Evolutionary conservation across 805 yeast genomes (phyloP).

Genomic region (Pichia rugopelliculosa): DNA sequence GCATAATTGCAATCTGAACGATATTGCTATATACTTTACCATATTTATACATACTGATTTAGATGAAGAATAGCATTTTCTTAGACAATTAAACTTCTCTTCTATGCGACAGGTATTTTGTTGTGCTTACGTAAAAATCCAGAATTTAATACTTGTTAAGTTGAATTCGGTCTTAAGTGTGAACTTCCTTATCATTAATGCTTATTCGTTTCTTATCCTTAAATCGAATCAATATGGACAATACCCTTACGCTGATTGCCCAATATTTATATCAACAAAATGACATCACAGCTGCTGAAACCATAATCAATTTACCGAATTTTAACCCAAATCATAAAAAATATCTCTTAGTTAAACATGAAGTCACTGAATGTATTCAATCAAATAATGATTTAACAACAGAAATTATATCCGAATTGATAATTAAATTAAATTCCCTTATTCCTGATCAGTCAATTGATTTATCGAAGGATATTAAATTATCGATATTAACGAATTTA

Average conservation of each 20-base stretch:
- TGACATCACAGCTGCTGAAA: background rate
- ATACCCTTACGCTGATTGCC: conserved; percentile 6
- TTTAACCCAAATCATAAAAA: background rate
- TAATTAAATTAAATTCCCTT: background rate
- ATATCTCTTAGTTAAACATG: background rate
- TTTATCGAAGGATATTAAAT: background rate
- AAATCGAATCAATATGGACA: background rate
- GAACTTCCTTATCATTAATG: background rate
- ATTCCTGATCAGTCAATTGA: background rate
- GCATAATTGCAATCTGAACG: too few species aligned
- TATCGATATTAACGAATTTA: background rate
- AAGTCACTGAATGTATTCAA: background rate
- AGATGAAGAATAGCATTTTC: too few species aligned
- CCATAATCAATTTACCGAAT: conserved; percentile 1
- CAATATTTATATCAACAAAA: conserved; percentile 3
- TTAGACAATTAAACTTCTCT: too few species aligned
- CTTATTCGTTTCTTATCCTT: background rate
- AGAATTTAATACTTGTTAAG: too few species aligned
- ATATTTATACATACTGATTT: too few species aligned
- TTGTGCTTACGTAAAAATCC: background rate
- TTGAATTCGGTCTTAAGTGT: too few species aligned
- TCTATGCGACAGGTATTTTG: too few species aligned
- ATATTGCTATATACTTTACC: too few species aligned
- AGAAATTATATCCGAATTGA: background rate
- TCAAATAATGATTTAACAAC: background rate